phyloP scores from a whole-genome alignment of 177 flowering plant genomes.

The Telopea speciosissima region DNA sequence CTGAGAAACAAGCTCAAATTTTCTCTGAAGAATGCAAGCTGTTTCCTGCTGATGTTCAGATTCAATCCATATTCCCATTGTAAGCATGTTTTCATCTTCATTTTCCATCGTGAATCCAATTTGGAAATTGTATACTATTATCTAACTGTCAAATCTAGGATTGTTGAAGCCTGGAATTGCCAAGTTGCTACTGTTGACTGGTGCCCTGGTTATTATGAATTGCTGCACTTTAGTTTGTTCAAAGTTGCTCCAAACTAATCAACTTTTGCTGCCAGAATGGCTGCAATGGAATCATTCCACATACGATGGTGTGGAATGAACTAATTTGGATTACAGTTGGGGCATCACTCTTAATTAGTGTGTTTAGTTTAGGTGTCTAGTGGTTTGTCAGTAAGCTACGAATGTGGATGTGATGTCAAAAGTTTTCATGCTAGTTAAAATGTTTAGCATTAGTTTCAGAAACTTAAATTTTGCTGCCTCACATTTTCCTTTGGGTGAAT shows the following conservation, averaged over 20 bases:
- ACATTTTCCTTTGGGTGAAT: no score
- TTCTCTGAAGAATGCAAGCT: constrained; percentile 97
- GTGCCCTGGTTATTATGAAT: not conserved
- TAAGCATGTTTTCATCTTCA: constrained; percentile 28
- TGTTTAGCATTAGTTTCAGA: no score
- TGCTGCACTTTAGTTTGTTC: not conserved
- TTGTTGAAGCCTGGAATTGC: not conserved
- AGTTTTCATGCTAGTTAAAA: no score
- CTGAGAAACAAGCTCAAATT: constrained; percentile 89
- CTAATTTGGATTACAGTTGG: not conserved
- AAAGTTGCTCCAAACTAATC: not conserved
- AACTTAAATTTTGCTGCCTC: no score
- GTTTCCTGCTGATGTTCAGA: constrained; percentile 99
- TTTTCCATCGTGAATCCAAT: not conserved
- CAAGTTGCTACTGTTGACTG: not conserved
- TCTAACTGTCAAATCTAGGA: not conserved
- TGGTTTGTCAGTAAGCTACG: no score
- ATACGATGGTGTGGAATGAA: not conserved
- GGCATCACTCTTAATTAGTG: not conserved
- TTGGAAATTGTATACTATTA: not conserved
- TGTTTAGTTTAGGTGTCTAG: no score
- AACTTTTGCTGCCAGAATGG: no score
- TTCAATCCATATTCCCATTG: constrained; percentile 90
- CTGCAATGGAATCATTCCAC: not conserved
- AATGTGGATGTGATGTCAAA: no score